Evolutionary conservation across 768 basidiomycete species (phyloP).

Genomic region (Crucibulum laeve): DNA sequence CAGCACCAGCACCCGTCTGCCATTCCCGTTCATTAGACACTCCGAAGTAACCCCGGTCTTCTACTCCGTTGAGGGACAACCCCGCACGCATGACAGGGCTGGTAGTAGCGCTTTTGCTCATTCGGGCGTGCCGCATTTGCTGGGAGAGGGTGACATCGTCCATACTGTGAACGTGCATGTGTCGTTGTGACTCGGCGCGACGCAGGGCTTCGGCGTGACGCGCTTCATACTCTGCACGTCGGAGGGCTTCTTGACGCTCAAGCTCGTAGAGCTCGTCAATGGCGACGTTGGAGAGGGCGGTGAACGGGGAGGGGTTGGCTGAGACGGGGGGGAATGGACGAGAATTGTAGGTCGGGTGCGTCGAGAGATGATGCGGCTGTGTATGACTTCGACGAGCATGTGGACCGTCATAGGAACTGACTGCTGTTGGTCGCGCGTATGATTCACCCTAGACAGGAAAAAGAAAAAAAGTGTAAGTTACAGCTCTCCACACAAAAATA

Average conservation of each 20-base stretch:
- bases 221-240: constrained; percentile 85
- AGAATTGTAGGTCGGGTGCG: constrained; percentile 12
- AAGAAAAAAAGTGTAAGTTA: constrained; percentile 6
- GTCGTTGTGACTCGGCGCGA: constrained; percentile 72
- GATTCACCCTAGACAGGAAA: constrained; percentile 38
- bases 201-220: constrained; percentile 62
- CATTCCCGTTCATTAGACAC: constrained; percentile 32
- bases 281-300: constrained; percentile 69
- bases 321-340: constrained; percentile 15
- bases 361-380: background rate
- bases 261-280: constrained; percentile 89
- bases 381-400: constrained; percentile 26
- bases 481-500: too few relatives aligned
- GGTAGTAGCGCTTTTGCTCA: constrained; percentile 66
- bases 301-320: constrained; percentile 44
- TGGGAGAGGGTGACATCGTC: constrained; percentile 14
- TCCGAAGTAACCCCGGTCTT: constrained; percentile 38
- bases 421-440: constrained; percentile 53
- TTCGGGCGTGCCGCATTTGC: constrained; percentile 12
- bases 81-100: constrained; percentile 49
- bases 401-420: constrained; percentile 40
- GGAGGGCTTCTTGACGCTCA: constrained; percentile 78
- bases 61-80: constrained; percentile 17
- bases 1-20: too few relatives aligned
- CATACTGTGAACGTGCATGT: constrained; percentile 19